Conservation (phyloP, 2,329 filamentous ascomycete genomes). For the Karstenula rhodostoma region DNA sequence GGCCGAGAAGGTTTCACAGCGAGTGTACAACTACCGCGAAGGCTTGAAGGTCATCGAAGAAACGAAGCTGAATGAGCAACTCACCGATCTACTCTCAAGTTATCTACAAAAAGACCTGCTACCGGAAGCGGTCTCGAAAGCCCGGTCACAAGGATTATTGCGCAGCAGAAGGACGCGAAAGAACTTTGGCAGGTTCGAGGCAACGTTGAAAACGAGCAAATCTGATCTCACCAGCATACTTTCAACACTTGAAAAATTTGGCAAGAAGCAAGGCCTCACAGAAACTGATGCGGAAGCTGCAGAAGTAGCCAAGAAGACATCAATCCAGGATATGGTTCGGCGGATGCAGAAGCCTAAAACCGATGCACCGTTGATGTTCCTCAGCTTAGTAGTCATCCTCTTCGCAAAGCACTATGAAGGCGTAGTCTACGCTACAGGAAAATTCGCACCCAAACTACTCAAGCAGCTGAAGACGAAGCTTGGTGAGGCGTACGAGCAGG, state of each 20-base stretch:
- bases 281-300: conserved; percentile 16
- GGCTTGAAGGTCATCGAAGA: conserved; percentile 37
- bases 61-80: conserved; percentile 43
- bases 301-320: conserved; percentile 31
- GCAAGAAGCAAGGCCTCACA: conserved; percentile 42
- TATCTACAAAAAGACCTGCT: conserved; percentile 46
- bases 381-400: conserved; percentile 46
- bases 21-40: conserved; percentile 36
- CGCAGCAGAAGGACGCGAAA: conserved; percentile 43
- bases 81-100: conserved; percentile 40
- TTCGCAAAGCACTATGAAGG: conserved; percentile 40
- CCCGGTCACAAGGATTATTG: conserved; percentile 38
- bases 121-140: conserved; percentile 42
- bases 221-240: conserved; percentile 21
- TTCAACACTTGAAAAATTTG: conserved; percentile 41
- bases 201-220: conserved; percentile 27
- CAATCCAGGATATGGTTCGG: conserved; percentile 43
- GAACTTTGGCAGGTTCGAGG: conserved; percentile 40
- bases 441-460: conserved; percentile 51
- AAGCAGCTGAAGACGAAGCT: conserved; percentile 43
- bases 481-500: conserved; percentile 34
- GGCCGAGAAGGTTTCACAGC: conserved; percentile 39
- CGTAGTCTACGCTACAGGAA: conserved; percentile 52
- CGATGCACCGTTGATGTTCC: conserved; percentile 49
- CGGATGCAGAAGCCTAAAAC: conserved; percentile 46